Base-by-base conservation (phyloP, 2,329 filamentous ascomycete genomes). In the Pseudogymnoascus sp. region DNA sequence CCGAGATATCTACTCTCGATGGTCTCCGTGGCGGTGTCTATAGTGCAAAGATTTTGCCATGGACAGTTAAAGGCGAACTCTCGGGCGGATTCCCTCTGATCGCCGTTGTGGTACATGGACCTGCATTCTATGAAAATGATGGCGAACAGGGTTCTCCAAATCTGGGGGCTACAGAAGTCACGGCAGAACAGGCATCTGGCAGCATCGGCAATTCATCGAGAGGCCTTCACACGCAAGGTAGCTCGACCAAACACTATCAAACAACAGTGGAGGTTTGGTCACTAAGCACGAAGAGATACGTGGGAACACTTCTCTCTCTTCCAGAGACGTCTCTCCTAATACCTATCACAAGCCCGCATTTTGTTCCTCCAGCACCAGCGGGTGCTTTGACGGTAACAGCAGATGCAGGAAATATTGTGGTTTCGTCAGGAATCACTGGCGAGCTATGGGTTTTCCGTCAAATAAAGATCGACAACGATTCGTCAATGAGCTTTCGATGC, bases 231-330 rank as follows among this genome's bases (percentile, higher is more conserved):
- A 66, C 8, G 63, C 65, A 18, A 61, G 66, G 7, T 68, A 65
- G 41, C 66, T 66, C 33, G 66, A 64, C 20, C 75, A 4, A 73
- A 75, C 38, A 81, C 54, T 95, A 93, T 69, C 92, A 96, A 73
- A 97, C 92, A 0, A 87, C 88, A 0, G 90, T 96, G 5, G 91
- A 97, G 67, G 78, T 97, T 0, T 96, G 93, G 73, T 97, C 92
- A 1, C 77, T 97, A 63, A 85, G 83, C 67, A 89, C 86, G n/a
- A 86, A 86, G 67, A 81, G 83, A 64, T 83, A 84, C 61, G 75
- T 97, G 60, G 83, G 86, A 25, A 88, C 89, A 0, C 77, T 97
- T 7, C 86, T 95, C 63, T 83, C 86, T 67, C 86, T 87, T 43
- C 82, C 89, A 58, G 76, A 84, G 54, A 74, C 89, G 68, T 78